Evolutionary conservation across 257 asterid species (phyloP).

Genomic region (Avicennia marina): DNA sequence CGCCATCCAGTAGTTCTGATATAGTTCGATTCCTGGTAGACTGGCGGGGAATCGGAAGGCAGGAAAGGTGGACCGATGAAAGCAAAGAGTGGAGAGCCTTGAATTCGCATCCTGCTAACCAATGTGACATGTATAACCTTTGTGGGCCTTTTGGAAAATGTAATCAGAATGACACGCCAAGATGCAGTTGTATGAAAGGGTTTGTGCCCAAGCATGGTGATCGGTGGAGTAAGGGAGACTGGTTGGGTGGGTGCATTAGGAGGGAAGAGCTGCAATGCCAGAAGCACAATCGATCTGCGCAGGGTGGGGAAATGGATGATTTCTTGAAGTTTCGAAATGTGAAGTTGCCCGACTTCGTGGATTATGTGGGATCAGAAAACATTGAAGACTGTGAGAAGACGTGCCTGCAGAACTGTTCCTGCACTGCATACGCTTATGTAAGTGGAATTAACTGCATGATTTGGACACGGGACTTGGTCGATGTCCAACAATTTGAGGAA

Average conservation of each 20-base stretch:
- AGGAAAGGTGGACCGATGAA: conserved; percentile 37
- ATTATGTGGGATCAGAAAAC: conserved; percentile 24
- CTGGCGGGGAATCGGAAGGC: conserved; percentile 46
- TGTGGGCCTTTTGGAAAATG: conserved; percentile 71
- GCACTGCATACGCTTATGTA: conserved; percentile 57
- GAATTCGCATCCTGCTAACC: conserved; percentile 40
- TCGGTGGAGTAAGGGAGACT: conserved; percentile 46
- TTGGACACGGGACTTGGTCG: conserved; percentile 60
- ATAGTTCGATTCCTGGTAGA: conserved; percentile 33
- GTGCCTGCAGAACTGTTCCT: conserved; percentile 64
- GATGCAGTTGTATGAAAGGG: conserved; percentile 54
- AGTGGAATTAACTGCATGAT: conserved; percentile 59
- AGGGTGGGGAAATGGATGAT: conserved; percentile 27
- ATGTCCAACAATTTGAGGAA: conserved; percentile 45
- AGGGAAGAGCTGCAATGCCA: conserved; percentile 34
- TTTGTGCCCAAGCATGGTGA: conserved; percentile 39
- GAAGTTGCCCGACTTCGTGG: conserved; percentile 71
- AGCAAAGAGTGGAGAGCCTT: conserved; percentile 31
- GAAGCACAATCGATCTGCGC: conserved; percentile 4
- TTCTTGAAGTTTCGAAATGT: conserved; percentile 33
- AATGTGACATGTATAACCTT: conserved; percentile 46
- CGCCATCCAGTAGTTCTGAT: conserved; percentile 19
- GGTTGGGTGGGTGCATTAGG: conserved; percentile 67
- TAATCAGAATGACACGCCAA: conserved; percentile 2
- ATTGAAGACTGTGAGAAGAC: conserved; percentile 25